Percentiles rank a stretch among this genome's conserved stretches.
phyloP scores from a whole-genome alignment of 306 rosid species.

The Gynostemma pentaphyllum region DNA sequence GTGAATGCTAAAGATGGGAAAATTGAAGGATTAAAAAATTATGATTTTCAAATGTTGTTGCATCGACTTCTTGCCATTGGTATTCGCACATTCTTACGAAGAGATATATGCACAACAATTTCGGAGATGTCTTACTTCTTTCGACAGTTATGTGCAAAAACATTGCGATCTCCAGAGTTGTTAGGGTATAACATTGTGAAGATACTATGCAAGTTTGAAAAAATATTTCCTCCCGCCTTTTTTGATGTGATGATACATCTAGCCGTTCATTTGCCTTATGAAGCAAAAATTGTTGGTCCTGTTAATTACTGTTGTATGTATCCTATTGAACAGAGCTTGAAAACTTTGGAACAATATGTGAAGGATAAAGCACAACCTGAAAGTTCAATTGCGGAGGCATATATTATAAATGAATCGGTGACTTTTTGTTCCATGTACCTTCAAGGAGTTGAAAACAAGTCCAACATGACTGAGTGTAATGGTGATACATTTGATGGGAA shows the following conservation, averaged over 20 bases:
- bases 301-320: background rate
- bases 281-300: background rate
- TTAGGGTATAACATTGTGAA: background rate
- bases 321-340: background rate
- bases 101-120: background rate
- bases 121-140: background rate
- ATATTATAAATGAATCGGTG: background rate
- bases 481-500: background rate
- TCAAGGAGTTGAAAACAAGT: background rate
- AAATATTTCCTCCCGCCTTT: background rate
- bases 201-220: conserved; percentile 6
- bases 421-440: conserved; percentile 8
- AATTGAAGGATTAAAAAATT: background rate
- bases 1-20: background rate
- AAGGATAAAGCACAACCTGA: background rate
- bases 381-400: conserved; percentile 3
- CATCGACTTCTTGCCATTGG: background rate
- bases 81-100: background rate
- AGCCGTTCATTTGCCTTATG: too few species aligned
- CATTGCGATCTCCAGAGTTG: background rate
- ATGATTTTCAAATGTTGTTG: conserved; percentile 7
- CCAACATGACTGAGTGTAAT: background rate
- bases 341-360: background rate
- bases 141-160: conserved; percentile 1
- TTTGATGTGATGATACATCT: conserved; percentile 13